A percentile compares a stretch with the other conserved stretches of the same genome.
Evolutionary conservation across 495 filamentous ascomycete genomes (phyloP).

Genomic region (Platismatia glauca): DNA sequence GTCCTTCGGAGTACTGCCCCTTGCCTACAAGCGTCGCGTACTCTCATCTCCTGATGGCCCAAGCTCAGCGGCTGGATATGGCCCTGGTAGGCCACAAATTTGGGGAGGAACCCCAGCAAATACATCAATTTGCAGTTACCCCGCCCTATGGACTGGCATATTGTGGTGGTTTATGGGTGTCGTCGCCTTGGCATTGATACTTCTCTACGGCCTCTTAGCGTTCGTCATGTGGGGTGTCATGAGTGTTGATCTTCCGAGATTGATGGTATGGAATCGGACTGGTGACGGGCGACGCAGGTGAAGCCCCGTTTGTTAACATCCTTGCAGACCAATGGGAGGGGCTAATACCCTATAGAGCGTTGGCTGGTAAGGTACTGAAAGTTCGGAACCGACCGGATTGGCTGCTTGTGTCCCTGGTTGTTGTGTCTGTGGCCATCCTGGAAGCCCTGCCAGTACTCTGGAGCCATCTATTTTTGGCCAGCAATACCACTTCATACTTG

Average conservation of each 20-base stretch:
- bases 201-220: neutral
- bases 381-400: constrained; percentile 6
- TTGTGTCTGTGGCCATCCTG: neutral
- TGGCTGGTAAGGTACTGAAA: constrained; percentile 7
- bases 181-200: neutral
- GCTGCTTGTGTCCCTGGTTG: neutral
- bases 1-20: neutral
- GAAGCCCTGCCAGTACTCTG: neutral
- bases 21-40: neutral
- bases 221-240: neutral
- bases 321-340: neutral
- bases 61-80: neutral
- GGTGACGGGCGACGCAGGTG: neutral
- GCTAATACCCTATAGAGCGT: neutral
- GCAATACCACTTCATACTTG: neutral
- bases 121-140: neutral
- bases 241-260: neutral
- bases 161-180: neutral
- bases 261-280: neutral
- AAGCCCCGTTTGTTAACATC: neutral
- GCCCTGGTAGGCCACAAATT: neutral
- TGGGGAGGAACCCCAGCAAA: neutral
- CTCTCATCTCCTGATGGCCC: neutral
- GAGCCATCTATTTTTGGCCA: neutral
- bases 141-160: neutral